phyloP scores from a whole-genome alignment of 108 stramenopile genomes.

The Nitzschia inconspicua region DNA sequence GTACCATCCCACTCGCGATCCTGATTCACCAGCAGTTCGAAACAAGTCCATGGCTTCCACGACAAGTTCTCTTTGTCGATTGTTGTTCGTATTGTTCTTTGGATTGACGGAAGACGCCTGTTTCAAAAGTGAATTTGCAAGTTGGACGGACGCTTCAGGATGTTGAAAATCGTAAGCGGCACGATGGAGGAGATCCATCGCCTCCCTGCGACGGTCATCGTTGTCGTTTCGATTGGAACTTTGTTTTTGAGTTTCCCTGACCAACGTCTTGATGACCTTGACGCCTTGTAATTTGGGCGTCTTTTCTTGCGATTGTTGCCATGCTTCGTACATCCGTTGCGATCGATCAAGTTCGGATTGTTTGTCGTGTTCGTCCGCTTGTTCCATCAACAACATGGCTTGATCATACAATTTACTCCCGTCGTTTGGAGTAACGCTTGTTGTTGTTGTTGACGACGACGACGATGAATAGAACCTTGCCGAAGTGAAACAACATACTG shows the following conservation, averaged over 20 bases:
- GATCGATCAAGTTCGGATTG: conserved; percentile 30
- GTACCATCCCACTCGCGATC: conserved; percentile 69
- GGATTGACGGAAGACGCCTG: conserved; percentile 6
- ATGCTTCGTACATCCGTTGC: conserved; percentile 53
- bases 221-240: background rate
- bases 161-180: conserved; percentile 60
- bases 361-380: conserved; percentile 28
- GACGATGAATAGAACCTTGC: too few relatives aligned
- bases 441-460: too few relatives aligned
- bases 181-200: conserved; percentile 37
- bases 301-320: conserved; percentile 31
- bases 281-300: conserved; percentile 48
- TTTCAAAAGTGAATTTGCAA: conserved; percentile 60
- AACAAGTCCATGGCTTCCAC: conserved; percentile 46
- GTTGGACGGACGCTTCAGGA: conserved; percentile 49
- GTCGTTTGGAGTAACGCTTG: background rate
- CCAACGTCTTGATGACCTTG: conserved; percentile 62
- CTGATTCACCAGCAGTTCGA: conserved; percentile 45
- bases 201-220: conserved; percentile 8
- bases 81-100: background rate
- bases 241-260: conserved; percentile 48
- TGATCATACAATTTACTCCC: conserved; percentile 41
- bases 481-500: too few relatives aligned
- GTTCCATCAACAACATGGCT: conserved; percentile 40
- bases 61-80: conserved; percentile 22